Evolutionary conservation across 2,329 filamentous ascomycete genomes (phyloP).

Genomic region (Paecilomyces niveus): DNA sequence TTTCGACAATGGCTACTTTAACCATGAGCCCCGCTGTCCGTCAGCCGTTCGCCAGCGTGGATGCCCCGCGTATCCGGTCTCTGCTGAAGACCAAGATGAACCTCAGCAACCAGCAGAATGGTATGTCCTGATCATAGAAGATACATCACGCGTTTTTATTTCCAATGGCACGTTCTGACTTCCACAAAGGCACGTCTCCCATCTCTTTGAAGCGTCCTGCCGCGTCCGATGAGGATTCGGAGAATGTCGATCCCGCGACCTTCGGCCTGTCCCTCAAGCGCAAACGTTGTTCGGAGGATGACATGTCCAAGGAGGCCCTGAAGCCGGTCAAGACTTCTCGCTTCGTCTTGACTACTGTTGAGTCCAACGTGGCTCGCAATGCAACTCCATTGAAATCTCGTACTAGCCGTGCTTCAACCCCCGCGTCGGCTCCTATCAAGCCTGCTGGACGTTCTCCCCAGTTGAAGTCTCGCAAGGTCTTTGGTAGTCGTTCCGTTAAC

Average conservation of each 20-base stretch:
- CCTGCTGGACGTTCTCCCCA: slow-evolving; percentile 76
- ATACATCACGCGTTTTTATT: not conserved
- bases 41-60: slow-evolving; percentile 29
- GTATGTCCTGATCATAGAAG: slow-evolving; percentile 11
- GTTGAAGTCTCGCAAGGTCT: slow-evolving; percentile 61
- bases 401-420: slow-evolving; percentile 28
- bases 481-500: slow-evolving; percentile 59
- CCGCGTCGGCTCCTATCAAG: slow-evolving; percentile 51
- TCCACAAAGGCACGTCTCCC: not conserved
- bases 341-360: slow-evolving; percentile 21
- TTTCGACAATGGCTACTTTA: slow-evolving; percentile 22
- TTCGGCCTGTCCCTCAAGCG: slow-evolving; percentile 44
- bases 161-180: slow-evolving; percentile 1
- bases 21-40: slow-evolving; percentile 27
- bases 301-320: slow-evolving; percentile 22
- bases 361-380: slow-evolving; percentile 8
- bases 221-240: slow-evolving; percentile 36
- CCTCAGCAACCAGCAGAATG: slow-evolving; percentile 25
- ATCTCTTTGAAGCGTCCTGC: slow-evolving; percentile 22
- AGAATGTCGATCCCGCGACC: slow-evolving; percentile 52
- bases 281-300: slow-evolving; percentile 27
- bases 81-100: slow-evolving; percentile 25
- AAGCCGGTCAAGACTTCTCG: slow-evolving; percentile 48
- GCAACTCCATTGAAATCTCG: slow-evolving; percentile 12
- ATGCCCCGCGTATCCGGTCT: slow-evolving; percentile 23